phyloP scores from a whole-genome alignment of 2,329 filamentous ascomycete species.

The Aureobasidium sp. region DNA sequence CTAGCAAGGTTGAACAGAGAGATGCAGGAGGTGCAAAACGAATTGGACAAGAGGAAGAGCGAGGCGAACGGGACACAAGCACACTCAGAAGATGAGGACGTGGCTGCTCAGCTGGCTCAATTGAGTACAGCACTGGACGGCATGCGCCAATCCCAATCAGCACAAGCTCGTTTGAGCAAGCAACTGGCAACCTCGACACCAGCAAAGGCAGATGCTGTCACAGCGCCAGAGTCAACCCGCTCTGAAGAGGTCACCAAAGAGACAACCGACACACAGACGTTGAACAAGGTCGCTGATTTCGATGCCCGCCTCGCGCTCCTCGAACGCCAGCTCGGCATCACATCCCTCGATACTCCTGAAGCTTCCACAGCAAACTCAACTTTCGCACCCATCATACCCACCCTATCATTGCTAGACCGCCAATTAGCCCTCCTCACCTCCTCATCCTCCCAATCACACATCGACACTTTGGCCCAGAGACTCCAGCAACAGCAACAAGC shows the following conservation, averaged over 20 bases:
- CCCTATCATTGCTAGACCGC: conserved; percentile 69
- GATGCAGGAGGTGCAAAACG: conserved; percentile 55
- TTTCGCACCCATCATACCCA: conserved; percentile 66
- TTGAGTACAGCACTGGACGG: conserved; percentile 12
- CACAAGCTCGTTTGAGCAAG: conserved; percentile 9
- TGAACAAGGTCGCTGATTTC: conserved; percentile 79
- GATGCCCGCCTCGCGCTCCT: conserved; percentile 70
- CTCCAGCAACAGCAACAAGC: conserved; percentile 40
- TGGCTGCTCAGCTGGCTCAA: conserved; percentile 23
- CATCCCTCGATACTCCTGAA: conserved; percentile 53
- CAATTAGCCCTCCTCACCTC: conserved; percentile 65
- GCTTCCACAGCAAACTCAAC: conserved; percentile 37
- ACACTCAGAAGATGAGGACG: conserved; percentile 40
- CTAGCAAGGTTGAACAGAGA: conserved; percentile 77
- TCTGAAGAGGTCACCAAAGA: background rate
- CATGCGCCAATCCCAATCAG: conserved; percentile 14
- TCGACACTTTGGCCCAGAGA: conserved; percentile 62
- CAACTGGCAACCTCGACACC: background rate
- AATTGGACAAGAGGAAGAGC: conserved; percentile 42
- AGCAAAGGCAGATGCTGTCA: background rate
- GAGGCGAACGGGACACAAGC: conserved; percentile 21
- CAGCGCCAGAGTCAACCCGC: background rate
- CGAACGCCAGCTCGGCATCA: conserved; percentile 74
- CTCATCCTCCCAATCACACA: conserved; percentile 60
- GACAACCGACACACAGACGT: conserved; percentile 43